Conservation (phyloP, 768 basidiomycete species). For the Punctularia strigosozonata region DNA sequence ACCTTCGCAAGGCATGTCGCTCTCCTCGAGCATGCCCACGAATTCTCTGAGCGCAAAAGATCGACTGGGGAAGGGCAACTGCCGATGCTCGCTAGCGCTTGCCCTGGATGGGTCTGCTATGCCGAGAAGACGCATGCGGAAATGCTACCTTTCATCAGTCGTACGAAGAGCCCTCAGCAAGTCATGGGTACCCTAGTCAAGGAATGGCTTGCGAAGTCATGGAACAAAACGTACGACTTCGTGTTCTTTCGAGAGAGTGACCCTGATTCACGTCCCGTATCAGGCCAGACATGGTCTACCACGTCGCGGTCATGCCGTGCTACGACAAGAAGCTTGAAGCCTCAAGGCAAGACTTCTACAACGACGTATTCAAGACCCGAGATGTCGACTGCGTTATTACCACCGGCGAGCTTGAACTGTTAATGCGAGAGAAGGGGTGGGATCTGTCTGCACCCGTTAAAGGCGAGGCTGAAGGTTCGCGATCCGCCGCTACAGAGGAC, state of each 20-base stretch:
- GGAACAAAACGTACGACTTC: slow-evolving; percentile 54
- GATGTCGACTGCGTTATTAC: slow-evolving; percentile 98
- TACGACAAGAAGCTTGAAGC: slow-evolving; percentile 99
- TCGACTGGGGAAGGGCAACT: slow-evolving; percentile 24
- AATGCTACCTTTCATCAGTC: slow-evolving; percentile 83
- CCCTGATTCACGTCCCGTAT: no score
- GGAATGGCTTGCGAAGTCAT: slow-evolving; percentile 62
- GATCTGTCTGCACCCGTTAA: slow-evolving; percentile 51
- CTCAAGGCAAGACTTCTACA: slow-evolving; percentile 87
- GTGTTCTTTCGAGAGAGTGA: background rate
- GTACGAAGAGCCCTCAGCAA: slow-evolving; percentile 87
- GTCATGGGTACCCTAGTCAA: slow-evolving; percentile 92
- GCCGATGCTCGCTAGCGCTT: slow-evolving; percentile 92
- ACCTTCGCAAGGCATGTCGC: slow-evolving; percentile 88
- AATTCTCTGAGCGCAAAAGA: slow-evolving; percentile 65
- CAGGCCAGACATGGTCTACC: slow-evolving; percentile 85
- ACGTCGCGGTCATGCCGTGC: slow-evolving; percentile 97
- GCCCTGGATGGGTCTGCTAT: slow-evolving; percentile 99
- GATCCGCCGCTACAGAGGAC: slow-evolving; percentile 5
- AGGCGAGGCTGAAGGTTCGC: slow-evolving; percentile 29
- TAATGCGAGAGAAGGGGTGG: slow-evolving; percentile 76
- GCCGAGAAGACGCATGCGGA: slow-evolving; percentile 95
- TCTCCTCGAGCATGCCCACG: slow-evolving; percentile 67
- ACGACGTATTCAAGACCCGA: slow-evolving; percentile 66
- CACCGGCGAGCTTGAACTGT: slow-evolving; percentile 82